Evolutionary conservation across 306 rosid species (phyloP), one percentile per base, ranked within the genome.

Genomic region (Rosa multiflora): DNA sequence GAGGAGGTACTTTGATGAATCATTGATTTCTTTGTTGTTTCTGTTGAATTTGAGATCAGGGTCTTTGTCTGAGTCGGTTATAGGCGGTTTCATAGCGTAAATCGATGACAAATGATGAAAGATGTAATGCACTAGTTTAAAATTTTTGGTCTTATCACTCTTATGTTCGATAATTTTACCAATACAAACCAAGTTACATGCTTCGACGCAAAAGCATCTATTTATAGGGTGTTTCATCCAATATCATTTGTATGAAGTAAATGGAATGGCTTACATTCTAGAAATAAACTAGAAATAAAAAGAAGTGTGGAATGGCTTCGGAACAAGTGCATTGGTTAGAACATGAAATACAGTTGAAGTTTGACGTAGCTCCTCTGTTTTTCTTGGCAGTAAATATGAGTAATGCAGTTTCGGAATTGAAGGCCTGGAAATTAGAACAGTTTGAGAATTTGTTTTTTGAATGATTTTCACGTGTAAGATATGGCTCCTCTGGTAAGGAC

Each of bases 1-100:
- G 7, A 44, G 67, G 72, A 75, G 83, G 59, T 81, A 56, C 66
- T n/a, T 29, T 21, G 78, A 29, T 82, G 72, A 49, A 44, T 51
- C 43, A 4, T 11, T 66, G 29, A 18, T 63, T 59, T 42, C 32
- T 29, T 32, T 70, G 51, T 13, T 58, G 29, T 35, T 10, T 64
- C 8, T 9, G 8, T 77, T 52, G 53, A 77, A 67, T n/a, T 77
- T 77, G 80, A 52, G 39, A 67, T 67, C n/a, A 18, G 7, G 17
- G 66, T 61, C 37, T 73, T 5, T 73, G 76, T 35, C 59, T 75
- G 58, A 61, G 20, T 44, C 56, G 0, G 20, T 29, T 40, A 0
- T 14, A 13, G 55, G 55, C 5, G 5, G 10, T 74, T 74, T 21
- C 17, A 4, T 26, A 42, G 15, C 13, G 17, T 26, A 23, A 32